Percentiles rank a stretch among this genome's conserved stretches.
Conservation (phyloP, 2,329 filamentous ascomycete species). For the Colletotrichum horii region DNA sequence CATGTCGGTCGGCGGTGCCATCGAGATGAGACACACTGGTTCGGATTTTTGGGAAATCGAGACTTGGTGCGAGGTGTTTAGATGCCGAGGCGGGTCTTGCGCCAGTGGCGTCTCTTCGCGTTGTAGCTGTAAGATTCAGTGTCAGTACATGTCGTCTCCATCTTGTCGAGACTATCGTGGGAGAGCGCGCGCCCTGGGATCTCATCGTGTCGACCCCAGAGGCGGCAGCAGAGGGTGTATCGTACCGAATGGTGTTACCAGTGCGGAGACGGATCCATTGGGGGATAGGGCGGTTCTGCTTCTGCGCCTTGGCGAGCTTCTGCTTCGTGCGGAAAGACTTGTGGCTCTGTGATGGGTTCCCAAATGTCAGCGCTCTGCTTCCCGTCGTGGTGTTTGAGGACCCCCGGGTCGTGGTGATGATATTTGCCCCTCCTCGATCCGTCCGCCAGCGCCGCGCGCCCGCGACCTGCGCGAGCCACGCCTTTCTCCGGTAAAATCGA, state of each 20-base stretch:
- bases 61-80: constrained; percentile 67
- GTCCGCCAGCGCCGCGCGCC: not conserved
- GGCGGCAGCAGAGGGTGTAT: constrained; percentile 25
- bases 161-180: not conserved
- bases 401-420: constrained; percentile 6
- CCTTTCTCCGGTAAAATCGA: not conserved
- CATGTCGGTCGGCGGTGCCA: constrained; percentile 18
- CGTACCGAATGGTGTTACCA: constrained; percentile 99
- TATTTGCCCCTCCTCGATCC: constrained; percentile 4
- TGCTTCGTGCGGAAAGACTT: constrained; percentile 99
- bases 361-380: constrained; percentile 8
- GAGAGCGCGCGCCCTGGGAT: not conserved
- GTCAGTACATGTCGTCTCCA: not conserved
- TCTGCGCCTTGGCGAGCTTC: constrained; percentile 99
- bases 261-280: constrained; percentile 99
- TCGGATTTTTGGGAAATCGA: constrained; percentile 30
- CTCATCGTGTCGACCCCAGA: not conserved
- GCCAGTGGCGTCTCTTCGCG: constrained; percentile 99
- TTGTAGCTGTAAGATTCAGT: constrained; percentile 78
- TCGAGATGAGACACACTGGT: constrained; percentile 24
- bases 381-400: not conserved
- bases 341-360: constrained; percentile 78
- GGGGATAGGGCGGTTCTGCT: constrained; percentile 99
- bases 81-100: constrained; percentile 99
- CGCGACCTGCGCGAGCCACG: not conserved